Evolutionary conservation across 768 basidiomycete species (phyloP), one percentile per base, ranked within the genome.

Genomic region (Xerocomellus amylosporus): DNA sequence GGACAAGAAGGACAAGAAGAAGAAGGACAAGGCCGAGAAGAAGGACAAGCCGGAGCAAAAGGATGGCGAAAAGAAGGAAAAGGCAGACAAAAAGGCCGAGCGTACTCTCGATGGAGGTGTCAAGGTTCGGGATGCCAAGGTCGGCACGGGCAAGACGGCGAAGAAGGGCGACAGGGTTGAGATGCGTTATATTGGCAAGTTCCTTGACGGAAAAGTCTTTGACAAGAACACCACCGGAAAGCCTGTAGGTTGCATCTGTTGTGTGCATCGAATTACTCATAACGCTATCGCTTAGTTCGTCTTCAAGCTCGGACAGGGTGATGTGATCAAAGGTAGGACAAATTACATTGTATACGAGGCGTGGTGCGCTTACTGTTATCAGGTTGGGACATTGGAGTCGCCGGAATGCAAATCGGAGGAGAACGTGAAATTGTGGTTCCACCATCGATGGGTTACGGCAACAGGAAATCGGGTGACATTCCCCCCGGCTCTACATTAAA

Each of bases 101-200:
- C 68, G 59, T 24, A 75, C 70, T 5, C 74, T 93, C 49, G 71
- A 84, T 2, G 84, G 82, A 30, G 95, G 94, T 14, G 73, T 98
- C 50, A 83, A 88, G 70, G 75, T 92, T 59, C 73, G 79, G 59
- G 96, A 98, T 69, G 69, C 77, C 58, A 93, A 87, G 67, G 65
- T 82, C 44, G 96, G 96, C 42, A 82, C 81, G 1, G 96, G 96
- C n/a, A 84, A 89, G 36, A 77, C 79, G 64, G 93, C 90, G 17
- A 97, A 95, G 78, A 82, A 84, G 51, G 95, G 95, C 15, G 85
- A 87, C 73, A 85, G 76, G 40, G 79, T 97, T 46, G 77, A 76
- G 50, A 90, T 98, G 87, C 79, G 96, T 53, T 98, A 98, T 73
- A 86, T 98, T 62, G 96, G 96, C 60, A 96, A 94, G 75, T 77